Evolutionary conservation across 345 rosid genomes (phyloP).

Genomic region (Citrus sp.): DNA sequence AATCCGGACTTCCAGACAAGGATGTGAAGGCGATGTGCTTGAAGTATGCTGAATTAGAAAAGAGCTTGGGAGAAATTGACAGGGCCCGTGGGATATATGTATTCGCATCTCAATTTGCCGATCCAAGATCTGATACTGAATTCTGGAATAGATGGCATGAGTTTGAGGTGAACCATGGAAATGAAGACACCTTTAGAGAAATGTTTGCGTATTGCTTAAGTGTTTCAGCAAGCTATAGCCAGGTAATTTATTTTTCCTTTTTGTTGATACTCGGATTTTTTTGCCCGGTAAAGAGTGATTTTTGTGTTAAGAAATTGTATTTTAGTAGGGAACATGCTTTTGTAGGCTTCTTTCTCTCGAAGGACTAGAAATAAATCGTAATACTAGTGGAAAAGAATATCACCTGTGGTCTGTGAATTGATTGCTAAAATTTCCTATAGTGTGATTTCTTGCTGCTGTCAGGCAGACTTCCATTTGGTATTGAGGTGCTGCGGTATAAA

Average conservation of each 20-base stretch:
- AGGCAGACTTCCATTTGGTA: background rate
- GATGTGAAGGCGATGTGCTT: slow-evolving; percentile 92
- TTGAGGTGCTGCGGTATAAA: no score
- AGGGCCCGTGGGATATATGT: slow-evolving; percentile 76
- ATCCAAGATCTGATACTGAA: slow-evolving; percentile 81
- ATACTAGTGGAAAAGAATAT: background rate
- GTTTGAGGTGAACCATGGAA: slow-evolving; percentile 92
- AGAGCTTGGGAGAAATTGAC: slow-evolving; percentile 92
- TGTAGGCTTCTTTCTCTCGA: background rate
- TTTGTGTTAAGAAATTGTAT: background rate
- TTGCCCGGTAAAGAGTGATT: background rate
- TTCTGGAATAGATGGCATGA: slow-evolving; percentile 96
- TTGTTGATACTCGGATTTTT: background rate
- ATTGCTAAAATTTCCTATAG: background rate
- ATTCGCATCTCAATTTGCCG: slow-evolving; percentile 89
- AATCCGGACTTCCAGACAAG: slow-evolving; percentile 92
- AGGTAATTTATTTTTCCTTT: slow-evolving; percentile 39
- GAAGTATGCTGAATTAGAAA: slow-evolving; percentile 88
- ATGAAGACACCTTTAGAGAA: slow-evolving; percentile 94
- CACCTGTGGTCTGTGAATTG: background rate
- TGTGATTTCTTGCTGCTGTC: background rate
- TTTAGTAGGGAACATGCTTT: background rate
- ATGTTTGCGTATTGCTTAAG: slow-evolving; percentile 88
- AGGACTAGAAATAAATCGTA: background rate
- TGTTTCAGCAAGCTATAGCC: slow-evolving; percentile 90